These are phyloP conservation scores for Myriosclerotinia curreyana DNA, from an alignment of 2,329 filamentous ascomycete species.

Conservation along the genomic window DNA sequence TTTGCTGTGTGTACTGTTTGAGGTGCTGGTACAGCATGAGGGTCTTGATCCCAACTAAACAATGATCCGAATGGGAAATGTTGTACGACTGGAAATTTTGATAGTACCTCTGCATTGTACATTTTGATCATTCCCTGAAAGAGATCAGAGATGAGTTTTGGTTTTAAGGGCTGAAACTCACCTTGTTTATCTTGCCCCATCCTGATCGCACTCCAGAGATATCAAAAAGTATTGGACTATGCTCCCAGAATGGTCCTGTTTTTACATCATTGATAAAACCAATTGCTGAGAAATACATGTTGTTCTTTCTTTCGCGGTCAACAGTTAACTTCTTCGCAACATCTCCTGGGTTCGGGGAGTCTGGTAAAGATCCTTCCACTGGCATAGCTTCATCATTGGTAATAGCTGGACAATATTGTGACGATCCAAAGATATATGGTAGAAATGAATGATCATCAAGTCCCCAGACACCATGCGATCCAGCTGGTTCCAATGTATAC, in stretches of 20 bases:
- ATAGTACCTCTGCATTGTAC: slow-evolving; percentile 95
- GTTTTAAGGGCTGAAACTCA: slow-evolving; percentile 32
- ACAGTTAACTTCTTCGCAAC: slow-evolving; percentile 65
- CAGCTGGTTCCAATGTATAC: slow-evolving; percentile 92
- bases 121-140: slow-evolving; percentile 93
- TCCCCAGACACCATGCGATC: slow-evolving; percentile 96
- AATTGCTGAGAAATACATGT: slow-evolving; percentile 93
- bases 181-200: slow-evolving; percentile 99
- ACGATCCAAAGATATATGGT: slow-evolving; percentile 92
- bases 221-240: slow-evolving; percentile 91
- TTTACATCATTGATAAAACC: slow-evolving; percentile 98
- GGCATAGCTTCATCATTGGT: slow-evolving; percentile 61
- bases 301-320: slow-evolving; percentile 60
- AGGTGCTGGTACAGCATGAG: slow-evolving; percentile 50
- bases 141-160: background rate
- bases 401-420: slow-evolving; percentile 79
- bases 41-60: slow-evolving; percentile 73
- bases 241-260: slow-evolving; percentile 93
- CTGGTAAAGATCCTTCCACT: slow-evolving; percentile 71
- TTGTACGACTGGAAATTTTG: slow-evolving; percentile 98
- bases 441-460: slow-evolving; percentile 96
- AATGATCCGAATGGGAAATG: slow-evolving; percentile 83
- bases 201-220: slow-evolving; percentile 86
- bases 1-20: slow-evolving; percentile 56
- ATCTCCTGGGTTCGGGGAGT: slow-evolving; percentile 67